Evolutionary conservation across 2,329 filamentous ascomycete species (phyloP), one percentile per base, ranked within the genome.

Genomic region (Westerdykella ornata): DNA sequence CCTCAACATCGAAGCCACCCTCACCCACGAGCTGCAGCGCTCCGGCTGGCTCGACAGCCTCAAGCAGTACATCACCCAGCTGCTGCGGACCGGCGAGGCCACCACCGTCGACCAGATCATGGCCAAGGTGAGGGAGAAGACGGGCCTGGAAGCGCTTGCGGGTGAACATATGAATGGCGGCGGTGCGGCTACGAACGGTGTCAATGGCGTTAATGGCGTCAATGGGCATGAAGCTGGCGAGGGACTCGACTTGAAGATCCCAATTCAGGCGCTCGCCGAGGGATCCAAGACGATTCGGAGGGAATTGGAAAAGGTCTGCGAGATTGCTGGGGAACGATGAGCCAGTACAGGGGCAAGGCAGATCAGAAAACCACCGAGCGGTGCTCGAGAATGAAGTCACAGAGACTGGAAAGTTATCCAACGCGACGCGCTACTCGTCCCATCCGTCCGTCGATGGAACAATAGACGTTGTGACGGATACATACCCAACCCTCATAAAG

Each of bases 41-140:
- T 63, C 68, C n/a, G 77, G 77, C 51, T 82, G 78, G 77, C 74
- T 74, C 32, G 71, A 77, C 51, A 68, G 69, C 19, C 68, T 82
- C 45, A 72, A 72, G 43, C 66, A 65, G 35, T 72, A 81, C 45
- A 69, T 77, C 14, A 71, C 72, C 35, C 68, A 75, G 42, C 69
- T 81, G 31, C 72, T 81, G 41, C 74, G 77, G 50, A 74, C 71
- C 18, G 77, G 77, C 35, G 72, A 77, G 41, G 76, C 74, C 54
- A 72, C 71, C 41, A 77, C 71, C 22, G 77, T 76, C 49, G 72
- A 76, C 39, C 75, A 81, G 41, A 68, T 80, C 34, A 68, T 77
- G 58, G 69, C 68, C 14, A 68, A 71, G 20, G 72, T 81, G 12
- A 68, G 77, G 47, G 67, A 63, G 18, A 60, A 52, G 38, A 26